Evolutionary conservation across 495 filamentous ascomycete genomes (phyloP).

Genomic region (Neurospora intermedia): DNA sequence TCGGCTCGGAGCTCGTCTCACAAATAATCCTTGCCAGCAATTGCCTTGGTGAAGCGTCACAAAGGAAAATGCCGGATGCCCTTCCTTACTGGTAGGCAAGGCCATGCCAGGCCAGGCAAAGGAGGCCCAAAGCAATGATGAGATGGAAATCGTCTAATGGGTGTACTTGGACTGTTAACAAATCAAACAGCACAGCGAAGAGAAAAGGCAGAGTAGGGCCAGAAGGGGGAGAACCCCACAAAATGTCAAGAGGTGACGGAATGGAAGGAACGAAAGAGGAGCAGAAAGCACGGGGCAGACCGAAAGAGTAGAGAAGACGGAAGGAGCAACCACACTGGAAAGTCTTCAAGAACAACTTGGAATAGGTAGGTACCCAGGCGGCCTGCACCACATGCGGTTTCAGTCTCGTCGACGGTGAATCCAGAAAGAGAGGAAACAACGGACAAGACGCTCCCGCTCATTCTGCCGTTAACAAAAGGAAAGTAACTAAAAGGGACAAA

Average conservation of each 20-base stretch:
- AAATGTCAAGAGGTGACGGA: neutral
- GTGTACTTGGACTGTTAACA: neutral
- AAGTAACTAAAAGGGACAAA: neutral
- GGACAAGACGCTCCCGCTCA: neutral
- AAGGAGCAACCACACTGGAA: neutral
- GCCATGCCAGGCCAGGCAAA: neutral
- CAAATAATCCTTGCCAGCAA: neutral
- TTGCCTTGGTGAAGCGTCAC: neutral
- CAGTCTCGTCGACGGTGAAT: neutral
- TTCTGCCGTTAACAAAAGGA: neutral
- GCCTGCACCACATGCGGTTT: neutral
- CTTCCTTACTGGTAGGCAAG: neutral
- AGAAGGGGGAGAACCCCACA: neutral
- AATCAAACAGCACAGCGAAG: neutral
- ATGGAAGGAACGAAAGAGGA: neutral
- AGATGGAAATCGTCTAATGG: neutral
- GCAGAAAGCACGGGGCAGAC: neutral
- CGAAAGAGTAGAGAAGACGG: neutral
- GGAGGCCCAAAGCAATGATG: neutral
- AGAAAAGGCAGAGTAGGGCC: neutral
- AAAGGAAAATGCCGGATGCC: neutral
- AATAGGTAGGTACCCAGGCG: neutral
- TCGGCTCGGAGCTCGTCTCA: neutral
- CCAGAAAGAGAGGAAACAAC: neutral
- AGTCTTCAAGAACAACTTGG: neutral